Evolutionary conservation across 2,329 filamentous ascomycete species (phyloP).

Genomic region (Hymenoscyphus occultus): DNA sequence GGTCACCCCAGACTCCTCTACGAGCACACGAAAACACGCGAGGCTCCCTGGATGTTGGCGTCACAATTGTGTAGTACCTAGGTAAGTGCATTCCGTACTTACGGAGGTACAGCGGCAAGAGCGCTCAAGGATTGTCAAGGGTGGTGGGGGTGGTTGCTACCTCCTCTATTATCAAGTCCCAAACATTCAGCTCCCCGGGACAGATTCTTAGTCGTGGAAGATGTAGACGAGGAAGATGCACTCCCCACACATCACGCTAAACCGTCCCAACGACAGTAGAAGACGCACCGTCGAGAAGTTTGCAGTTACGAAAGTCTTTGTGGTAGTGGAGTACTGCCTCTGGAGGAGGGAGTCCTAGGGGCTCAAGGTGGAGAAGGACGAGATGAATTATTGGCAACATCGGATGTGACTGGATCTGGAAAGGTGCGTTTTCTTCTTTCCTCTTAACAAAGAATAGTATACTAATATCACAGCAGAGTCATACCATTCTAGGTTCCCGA

Average conservation of each 20-base stretch:
- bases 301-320: conserved; percentile 89
- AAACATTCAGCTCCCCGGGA: conserved; percentile 47
- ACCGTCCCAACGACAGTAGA: conserved; percentile 77
- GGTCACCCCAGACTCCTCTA: too few species aligned
- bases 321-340: conserved; percentile 67
- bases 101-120: too few species aligned
- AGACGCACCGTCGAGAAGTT: conserved; percentile 91
- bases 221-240: conserved; percentile 43
- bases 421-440: conserved; percentile 59
- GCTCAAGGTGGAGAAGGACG: conserved; percentile 71
- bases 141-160: too few species aligned
- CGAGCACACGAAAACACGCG: too few species aligned
- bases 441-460: neutral
- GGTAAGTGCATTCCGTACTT: too few species aligned
- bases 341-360: conserved; percentile 80
- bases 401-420: conserved; percentile 95
- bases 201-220: conserved; percentile 77
- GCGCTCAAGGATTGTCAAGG: too few species aligned
- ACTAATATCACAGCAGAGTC: conserved; percentile 58
- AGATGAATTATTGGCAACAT: conserved; percentile 84
- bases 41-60: too few species aligned
- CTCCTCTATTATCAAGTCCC: conserved; percentile 47
- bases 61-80: too few species aligned
- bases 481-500: conserved; percentile 89
- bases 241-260: conserved; percentile 70